Conservation (phyloP, 257 asterid species). For the Knoxia roxburghii region DNA sequence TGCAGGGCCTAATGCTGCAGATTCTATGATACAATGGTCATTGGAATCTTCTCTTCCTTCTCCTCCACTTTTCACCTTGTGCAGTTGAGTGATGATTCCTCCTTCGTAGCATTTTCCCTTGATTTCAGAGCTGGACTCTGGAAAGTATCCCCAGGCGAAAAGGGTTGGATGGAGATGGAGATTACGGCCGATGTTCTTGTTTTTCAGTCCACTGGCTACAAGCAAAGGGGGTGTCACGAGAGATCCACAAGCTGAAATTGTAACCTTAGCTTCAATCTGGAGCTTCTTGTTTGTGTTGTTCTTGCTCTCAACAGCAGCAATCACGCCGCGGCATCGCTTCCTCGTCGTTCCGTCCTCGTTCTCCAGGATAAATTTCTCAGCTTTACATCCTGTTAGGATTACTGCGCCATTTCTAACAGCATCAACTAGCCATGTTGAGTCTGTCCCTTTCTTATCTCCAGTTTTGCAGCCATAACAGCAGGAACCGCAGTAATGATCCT, state of each 20-base stretch:
- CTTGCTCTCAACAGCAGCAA: slow-evolving; percentile 37
- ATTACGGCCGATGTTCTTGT: slow-evolving; percentile 68
- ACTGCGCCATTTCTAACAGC: slow-evolving; percentile 73
- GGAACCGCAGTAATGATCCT: slow-evolving; percentile 78
- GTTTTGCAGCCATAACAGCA: slow-evolving; percentile 81
- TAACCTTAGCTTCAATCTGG: slow-evolving; percentile 43
- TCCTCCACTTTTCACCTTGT: slow-evolving; percentile 51
- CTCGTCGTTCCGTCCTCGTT: slow-evolving; percentile 15
- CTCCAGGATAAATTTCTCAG: slow-evolving; percentile 46
- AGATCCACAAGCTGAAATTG: slow-evolving; percentile 73
- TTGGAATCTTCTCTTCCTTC: no score
- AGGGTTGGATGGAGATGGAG: slow-evolving; percentile 83
- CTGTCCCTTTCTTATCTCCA: slow-evolving; percentile 82
- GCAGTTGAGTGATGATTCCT: slow-evolving; percentile 73
- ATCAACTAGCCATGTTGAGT: slow-evolving; percentile 80
- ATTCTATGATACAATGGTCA: slow-evolving; percentile 51
- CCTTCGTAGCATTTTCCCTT: slow-evolving; percentile 68
- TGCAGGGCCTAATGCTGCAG: slow-evolving; percentile 61
- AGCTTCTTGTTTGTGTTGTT: slow-evolving; percentile 34
- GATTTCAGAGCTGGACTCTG: slow-evolving; percentile 40
- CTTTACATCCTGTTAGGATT: slow-evolving; percentile 68
- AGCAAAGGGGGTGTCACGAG: slow-evolving; percentile 77
- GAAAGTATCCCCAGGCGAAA: slow-evolving; percentile 85
- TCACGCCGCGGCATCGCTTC: slow-evolving; percentile 61
- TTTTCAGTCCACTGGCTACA: slow-evolving; percentile 61